Base-by-base conservation (phyloP, 1,139 yeast species). In the Magnusiomyces suaveolens region DNA sequence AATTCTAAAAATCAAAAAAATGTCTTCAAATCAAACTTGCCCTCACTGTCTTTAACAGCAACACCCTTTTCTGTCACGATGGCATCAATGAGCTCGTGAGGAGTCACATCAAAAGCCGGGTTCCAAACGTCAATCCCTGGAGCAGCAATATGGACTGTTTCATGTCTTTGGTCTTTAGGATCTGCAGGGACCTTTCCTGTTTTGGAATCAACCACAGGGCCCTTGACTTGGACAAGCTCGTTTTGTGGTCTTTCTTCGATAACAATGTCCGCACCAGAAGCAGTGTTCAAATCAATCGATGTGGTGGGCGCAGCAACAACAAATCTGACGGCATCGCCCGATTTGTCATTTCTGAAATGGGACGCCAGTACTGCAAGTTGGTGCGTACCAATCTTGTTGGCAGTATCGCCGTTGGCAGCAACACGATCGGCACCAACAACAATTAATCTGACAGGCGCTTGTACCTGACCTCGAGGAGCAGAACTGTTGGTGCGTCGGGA, bases 361-460 rank as follows among this genome's bases (percentile, higher is more conserved):
- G 75, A 74, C 36, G 86, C 77, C 55, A 88, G 75, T 23, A 89
- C 76, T 0, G 97, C 85, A 60, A 92, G 73, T 71, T 90, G 97
- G 70, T 80, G 86, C 0, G 97, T 92, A n/a, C 98, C 98, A 57
- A 92, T 92, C 70, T 92, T 92, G 72, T 92, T 92, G 1, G 97
- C 97, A 26, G 96, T 82, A 66, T 92, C 98, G 55, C 98, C 98
- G 68, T 89, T 70, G 14, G 62, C 61, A 1, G 90, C 97, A 41
- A 92, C 84, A 68, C 98, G 79, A 67, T 92, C 98, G n/a, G 97
- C 97, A 48, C 98, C 98, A n/a, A 87, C 97, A 53, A 92, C 87
- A 33, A 90, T 84, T 52, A 89, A 87, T 67, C 84, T 85, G 54
- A 92, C 80, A 44, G 67, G 69, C 1, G 86, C 95, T 65, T 56